Conservation (phyloP, 2,329 filamentous ascomycete genomes). For the Daldinia sp. region DNA sequence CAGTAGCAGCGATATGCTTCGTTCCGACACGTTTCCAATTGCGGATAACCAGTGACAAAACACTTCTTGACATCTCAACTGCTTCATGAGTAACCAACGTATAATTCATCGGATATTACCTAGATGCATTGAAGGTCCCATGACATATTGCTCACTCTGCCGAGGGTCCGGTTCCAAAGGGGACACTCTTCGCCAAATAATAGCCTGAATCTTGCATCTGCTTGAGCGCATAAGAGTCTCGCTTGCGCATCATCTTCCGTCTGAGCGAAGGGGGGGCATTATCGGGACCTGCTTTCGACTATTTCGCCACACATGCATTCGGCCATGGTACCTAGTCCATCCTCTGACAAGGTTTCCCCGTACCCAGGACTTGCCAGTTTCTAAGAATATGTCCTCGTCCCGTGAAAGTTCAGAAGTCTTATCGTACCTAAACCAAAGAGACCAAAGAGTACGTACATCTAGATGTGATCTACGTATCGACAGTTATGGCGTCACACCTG, state of each 20-base stretch:
- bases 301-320: constrained; percentile 25
- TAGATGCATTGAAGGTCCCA: constrained; percentile 12
- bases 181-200: constrained; percentile 18
- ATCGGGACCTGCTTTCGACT: constrained; percentile 19
- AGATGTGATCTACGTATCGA: constrained; percentile 18
- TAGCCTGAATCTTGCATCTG: constrained; percentile 40
- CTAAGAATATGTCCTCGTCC: constrained; percentile 37
- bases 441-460: constrained; percentile 7
- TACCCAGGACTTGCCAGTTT: constrained; percentile 20
- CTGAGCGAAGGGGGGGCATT: constrained; percentile 20
- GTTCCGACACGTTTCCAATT: constrained; percentile 33
- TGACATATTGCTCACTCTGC: constrained; percentile 28
- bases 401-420: constrained; percentile 6
- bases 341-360: constrained; percentile 8
- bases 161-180: constrained; percentile 23
- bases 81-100: constrained; percentile 28
- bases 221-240: constrained; percentile 16
- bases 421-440: not conserved
- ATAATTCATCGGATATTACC: constrained; percentile 1
- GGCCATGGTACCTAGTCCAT: not conserved
- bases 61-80: constrained; percentile 24
- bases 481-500: constrained; percentile 40
- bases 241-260: constrained; percentile 25
- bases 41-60: constrained; percentile 26
- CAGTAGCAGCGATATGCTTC: constrained; percentile 15